phyloP scores from a whole-genome alignment of 1,284 basidiomycete species.

The Ceratobasidium sp. region DNA sequence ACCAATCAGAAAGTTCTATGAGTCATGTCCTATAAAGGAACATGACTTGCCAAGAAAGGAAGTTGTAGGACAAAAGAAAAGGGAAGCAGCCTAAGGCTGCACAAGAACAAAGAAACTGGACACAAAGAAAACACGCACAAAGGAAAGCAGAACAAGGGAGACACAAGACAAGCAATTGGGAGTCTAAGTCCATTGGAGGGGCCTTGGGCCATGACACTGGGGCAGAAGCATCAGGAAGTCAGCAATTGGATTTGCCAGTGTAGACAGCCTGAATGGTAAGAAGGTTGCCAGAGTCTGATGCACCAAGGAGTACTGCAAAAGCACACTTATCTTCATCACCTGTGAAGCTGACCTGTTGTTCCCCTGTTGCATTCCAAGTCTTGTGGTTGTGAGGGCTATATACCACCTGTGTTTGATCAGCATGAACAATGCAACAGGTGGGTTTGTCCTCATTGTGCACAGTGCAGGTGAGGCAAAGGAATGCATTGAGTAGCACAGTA shows the following conservation, averaged over 20 bases:
- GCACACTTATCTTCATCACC: background rate
- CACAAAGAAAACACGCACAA: too few species aligned
- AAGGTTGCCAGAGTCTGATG: background rate
- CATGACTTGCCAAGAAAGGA: too few species aligned
- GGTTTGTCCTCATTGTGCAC: background rate
- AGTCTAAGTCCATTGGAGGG: too few species aligned
- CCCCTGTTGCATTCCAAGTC: constrained; percentile 4
- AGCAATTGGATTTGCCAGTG: background rate
- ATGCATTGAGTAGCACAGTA: constrained; percentile 3
- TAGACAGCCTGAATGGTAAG: background rate
- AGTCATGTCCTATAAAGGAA: too few species aligned
- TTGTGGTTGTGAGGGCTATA: background rate
- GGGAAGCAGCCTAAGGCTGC: too few species aligned
- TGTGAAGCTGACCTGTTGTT: background rate
- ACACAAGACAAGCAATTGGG: too few species aligned
- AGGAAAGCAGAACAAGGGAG: too few species aligned
- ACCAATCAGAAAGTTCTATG: too few species aligned
- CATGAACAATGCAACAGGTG: background rate
- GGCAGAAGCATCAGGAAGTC: too few species aligned
- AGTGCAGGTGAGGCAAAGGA: background rate
- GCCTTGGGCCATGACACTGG: too few species aligned
- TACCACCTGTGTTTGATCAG: constrained; percentile 11
- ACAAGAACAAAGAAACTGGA: too few species aligned
- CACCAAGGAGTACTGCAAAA: constrained; percentile 6
- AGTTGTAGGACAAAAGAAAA: too few species aligned